Base-by-base conservation (phyloP, 495 filamentous ascomycete species). In the Neurospora discreta region DNA sequence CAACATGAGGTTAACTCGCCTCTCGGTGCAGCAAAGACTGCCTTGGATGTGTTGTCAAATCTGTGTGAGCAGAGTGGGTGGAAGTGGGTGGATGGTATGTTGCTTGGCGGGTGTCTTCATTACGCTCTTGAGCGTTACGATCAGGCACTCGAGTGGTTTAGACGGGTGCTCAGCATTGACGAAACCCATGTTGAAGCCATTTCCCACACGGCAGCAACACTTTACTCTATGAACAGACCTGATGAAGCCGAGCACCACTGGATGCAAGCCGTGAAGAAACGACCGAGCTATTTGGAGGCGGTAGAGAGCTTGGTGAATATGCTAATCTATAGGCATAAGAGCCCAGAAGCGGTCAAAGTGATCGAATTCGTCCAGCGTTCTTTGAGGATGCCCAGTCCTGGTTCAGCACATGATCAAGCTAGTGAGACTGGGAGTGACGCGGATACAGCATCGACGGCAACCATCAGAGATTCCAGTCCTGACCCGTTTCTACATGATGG, bases 61-160 rank as follows among this genome's bases (percentile, higher is more conserved):
- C 82, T 97, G 36, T 97, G 94, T 80, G 89, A 89, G 75, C 92
- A 97, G 76, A 95, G 93, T 77, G 87, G 87, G 18, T 97, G 95
- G 93, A 88, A 90, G 75, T 99, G 95, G 95, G 89, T 95, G 71
- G 95, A 98, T 80, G 95, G 96, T 18, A 97, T 99, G 87, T 83
- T 98, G 30, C 87, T 99, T 18, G 94, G 91, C 41, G 95, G 95
- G 6, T 99, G 95, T 78, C 84, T 99, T 69, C 91, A 96, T 44
- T 98, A 98, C 84, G 96, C 93, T 11, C 82, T 99, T 13, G 92
- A 93, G 70, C 91, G 94, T 77, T 95, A 96, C 78, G 88, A 92
- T 71, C 90, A 92, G 77, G 93, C 96, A 10, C 82, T 94, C 77
- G 87, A 91, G 68, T 98, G 93, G 94, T 98, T 97, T 81, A 88